Percentiles rank a stretch among this genome's conserved stretches.
Conservation (phyloP, 2,329 filamentous ascomycete genomes). For the Trichoderma brevicompactum region DNA sequence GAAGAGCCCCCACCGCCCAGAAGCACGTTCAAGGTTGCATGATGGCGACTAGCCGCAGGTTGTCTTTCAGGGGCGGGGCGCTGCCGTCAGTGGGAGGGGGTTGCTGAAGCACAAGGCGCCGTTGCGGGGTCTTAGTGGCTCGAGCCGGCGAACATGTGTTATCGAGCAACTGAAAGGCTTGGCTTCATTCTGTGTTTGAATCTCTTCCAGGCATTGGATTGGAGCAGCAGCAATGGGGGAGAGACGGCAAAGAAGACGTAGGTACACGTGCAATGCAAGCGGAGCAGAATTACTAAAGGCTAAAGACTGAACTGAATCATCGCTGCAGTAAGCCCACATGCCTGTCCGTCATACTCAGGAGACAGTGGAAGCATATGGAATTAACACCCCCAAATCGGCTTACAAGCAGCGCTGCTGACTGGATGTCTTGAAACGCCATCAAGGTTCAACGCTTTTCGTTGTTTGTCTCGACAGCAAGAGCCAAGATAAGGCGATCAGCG, state of each 20-base stretch:
- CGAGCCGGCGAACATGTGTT: background rate
- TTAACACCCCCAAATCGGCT: background rate
- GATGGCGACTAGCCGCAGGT: constrained; percentile 17
- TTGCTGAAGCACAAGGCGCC: constrained; percentile 38
- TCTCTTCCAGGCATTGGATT: background rate
- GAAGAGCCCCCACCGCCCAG: constrained; percentile 23
- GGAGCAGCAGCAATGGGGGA: no score
- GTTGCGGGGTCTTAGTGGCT: constrained; percentile 41
- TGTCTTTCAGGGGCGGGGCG: constrained; percentile 22
- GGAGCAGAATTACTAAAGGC: no score
- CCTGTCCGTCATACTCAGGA: constrained; percentile 8
- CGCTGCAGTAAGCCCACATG: constrained; percentile 11
- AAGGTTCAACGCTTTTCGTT: background rate
- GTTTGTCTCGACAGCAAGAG: constrained; percentile 5
- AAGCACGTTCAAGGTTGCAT: constrained; percentile 22
- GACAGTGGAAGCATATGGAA: background rate
- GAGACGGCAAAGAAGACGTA: no score
- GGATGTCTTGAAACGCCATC: no score
- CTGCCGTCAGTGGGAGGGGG: constrained; percentile 32
- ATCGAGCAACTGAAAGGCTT: background rate
- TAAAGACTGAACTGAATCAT: no score
- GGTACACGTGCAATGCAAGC: no score
- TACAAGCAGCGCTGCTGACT: background rate
- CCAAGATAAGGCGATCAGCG: no score
- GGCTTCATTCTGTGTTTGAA: background rate